phyloP scores from a whole-genome alignment of 192 early-diverging fungal genomes.

The Phycomyces nitens region DNA sequence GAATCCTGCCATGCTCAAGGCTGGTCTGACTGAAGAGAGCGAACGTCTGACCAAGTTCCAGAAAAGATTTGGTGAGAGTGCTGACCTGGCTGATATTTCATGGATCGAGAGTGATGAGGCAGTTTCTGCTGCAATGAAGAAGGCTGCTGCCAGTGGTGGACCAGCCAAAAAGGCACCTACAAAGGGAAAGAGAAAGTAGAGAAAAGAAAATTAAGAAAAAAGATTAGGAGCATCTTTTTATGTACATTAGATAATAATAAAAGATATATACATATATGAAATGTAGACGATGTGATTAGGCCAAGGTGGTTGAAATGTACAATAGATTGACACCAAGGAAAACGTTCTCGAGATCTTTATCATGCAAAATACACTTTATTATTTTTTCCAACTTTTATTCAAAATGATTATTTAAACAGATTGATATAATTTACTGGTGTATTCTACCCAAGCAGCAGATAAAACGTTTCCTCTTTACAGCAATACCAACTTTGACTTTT shows the following conservation, averaged over 20 bases:
- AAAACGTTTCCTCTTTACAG: no score
- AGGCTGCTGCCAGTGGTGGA: constrained; percentile 25
- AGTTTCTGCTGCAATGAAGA: constrained; percentile 34
- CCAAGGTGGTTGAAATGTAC: no score
- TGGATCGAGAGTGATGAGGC: constrained; percentile 33
- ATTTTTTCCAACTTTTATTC: no score
- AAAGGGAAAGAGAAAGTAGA: constrained; percentile 33
- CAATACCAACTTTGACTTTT: constrained; percentile 24
- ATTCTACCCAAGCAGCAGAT: no score
- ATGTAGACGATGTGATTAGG: no score
- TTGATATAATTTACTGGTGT: no score
- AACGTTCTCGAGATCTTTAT: no score
- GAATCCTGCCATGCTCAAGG: constrained; percentile 67
- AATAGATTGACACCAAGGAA: no score
- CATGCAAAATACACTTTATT: no score
- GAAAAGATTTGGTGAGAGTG: constrained; percentile 71
- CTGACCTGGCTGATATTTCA: constrained; percentile 44
- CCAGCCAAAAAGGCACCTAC: constrained; percentile 12
- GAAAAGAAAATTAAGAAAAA: neutral
- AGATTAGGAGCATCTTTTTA: neutral
- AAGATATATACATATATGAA: no score
- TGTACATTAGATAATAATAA: no score
- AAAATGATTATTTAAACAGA: no score
- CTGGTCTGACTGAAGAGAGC: constrained; percentile 68
- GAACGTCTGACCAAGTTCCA: constrained; percentile 82